These are phyloP conservation scores for Venturia asperata DNA, from an alignment of 2,329 filamentous ascomycete species.

Conservation along the genomic window DNA sequence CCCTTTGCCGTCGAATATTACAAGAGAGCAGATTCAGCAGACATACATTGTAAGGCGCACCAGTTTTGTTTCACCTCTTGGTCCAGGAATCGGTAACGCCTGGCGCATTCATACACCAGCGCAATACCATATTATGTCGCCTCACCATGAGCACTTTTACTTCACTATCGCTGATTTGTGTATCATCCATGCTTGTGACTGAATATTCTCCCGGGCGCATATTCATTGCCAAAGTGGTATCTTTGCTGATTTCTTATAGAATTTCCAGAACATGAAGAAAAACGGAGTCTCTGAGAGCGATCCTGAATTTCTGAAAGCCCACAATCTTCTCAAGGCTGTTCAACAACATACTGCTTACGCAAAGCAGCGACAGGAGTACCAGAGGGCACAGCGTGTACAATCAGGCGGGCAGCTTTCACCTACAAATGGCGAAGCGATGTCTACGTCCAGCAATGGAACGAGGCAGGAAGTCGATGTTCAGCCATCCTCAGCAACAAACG, in stretches of 20 bases:
- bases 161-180: background rate
- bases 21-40: slow-evolving; percentile 70
- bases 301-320: slow-evolving; percentile 78
- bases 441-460: slow-evolving; percentile 14
- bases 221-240: background rate
- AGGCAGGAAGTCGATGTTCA: background rate
- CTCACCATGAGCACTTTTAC: background rate
- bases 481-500: slow-evolving; percentile 7
- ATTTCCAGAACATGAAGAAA: slow-evolving; percentile 69
- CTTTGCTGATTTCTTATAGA: slow-evolving; percentile 16
- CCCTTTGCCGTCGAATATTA: slow-evolving; percentile 49
- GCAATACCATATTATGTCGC: background rate
- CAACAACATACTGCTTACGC: slow-evolving; percentile 56
- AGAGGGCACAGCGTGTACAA: slow-evolving; percentile 43
- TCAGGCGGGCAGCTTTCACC: slow-evolving; percentile 39
- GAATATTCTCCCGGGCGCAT: background rate
- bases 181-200: background rate
- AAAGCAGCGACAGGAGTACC: slow-evolving; percentile 28
- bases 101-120: slow-evolving; percentile 18
- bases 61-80: slow-evolving; percentile 12
- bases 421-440: slow-evolving; percentile 22
- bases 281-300: slow-evolving; percentile 73
- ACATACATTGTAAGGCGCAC: slow-evolving; percentile 53
- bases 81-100: slow-evolving; percentile 15
- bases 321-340: slow-evolving; percentile 65